Percentiles rank a stretch among this genome's conserved stretches.
Evolutionary conservation across 495 filamentous ascomycete genomes (phyloP).

Genomic region (Penicillium malachiteum): DNA sequence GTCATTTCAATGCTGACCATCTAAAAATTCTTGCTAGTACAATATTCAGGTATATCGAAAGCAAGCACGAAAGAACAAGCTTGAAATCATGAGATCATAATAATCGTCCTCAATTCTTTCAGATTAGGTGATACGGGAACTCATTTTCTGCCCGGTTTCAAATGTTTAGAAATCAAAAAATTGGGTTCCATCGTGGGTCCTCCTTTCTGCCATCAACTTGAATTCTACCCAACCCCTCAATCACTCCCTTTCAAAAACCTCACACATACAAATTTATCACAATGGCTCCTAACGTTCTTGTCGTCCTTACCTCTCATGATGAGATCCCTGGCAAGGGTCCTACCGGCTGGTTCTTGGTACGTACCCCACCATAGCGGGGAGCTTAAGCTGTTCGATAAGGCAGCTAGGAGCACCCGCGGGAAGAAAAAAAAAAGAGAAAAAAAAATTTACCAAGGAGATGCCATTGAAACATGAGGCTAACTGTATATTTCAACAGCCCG

Average conservation of each 20-base stretch:
- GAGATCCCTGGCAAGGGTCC: slow-evolving; percentile 51
- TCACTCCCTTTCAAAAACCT: neutral
- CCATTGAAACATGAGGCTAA: neutral
- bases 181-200: too few species aligned
- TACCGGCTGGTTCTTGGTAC: slow-evolving; percentile 69
- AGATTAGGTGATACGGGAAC: too few species aligned
- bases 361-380: slow-evolving; percentile 6
- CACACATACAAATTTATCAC: neutral
- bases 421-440: too few species aligned
- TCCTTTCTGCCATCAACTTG: too few species aligned
- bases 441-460: neutral
- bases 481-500: slow-evolving; percentile 47
- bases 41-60: too few species aligned
- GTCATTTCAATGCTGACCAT: too few species aligned
- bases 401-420: neutral
- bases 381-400: neutral
- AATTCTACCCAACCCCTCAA: neutral
- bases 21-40: too few species aligned
- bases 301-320: slow-evolving; percentile 65
- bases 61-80: too few species aligned
- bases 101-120: too few species aligned
- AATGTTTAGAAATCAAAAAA: too few species aligned
- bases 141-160: too few species aligned
- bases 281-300: slow-evolving; percentile 59
- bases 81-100: too few species aligned